phyloP scores from a whole-genome alignment of 2,329 filamentous ascomycete species.

The Beauveria sp. region DNA sequence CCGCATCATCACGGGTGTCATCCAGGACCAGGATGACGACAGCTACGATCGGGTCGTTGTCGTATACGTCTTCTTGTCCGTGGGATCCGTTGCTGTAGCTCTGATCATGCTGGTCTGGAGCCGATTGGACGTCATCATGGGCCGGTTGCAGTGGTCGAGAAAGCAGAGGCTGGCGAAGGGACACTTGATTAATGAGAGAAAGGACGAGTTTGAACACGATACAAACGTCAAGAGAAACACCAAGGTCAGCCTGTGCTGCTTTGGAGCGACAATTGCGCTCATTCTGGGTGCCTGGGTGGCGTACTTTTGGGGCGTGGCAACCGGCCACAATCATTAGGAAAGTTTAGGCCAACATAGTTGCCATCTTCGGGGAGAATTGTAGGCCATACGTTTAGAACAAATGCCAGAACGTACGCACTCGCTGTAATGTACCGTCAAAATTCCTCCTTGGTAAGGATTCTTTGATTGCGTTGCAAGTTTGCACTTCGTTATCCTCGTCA shows the following conservation, averaged over 20 bases:
- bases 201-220: conserved; percentile 30
- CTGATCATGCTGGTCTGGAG: conserved; percentile 30
- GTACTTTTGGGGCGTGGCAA: conserved; percentile 55
- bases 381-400: no score
- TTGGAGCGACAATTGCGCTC: conserved; percentile 35
- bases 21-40: conserved; percentile 50
- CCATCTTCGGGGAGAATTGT: no score
- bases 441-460: no score
- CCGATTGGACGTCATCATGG: conserved; percentile 33
- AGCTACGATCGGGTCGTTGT: conserved; percentile 48
- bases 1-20: conserved; percentile 46
- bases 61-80: conserved; percentile 47
- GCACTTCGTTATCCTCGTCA: no score
- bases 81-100: conserved; percentile 38
- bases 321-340: conserved; percentile 34
- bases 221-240: conserved; percentile 29
- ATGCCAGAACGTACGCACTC: no score
- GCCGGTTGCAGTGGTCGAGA: conserved; percentile 49
- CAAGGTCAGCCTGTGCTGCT: conserved; percentile 34
- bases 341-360: no score
- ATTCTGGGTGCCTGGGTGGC: conserved; percentile 45
- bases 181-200: conserved; percentile 34
- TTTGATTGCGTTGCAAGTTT: no score
- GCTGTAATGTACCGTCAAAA: no score
- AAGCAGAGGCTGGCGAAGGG: conserved; percentile 41